Evolutionary conservation across 202 grass and related monocot genomes (phyloP).

Genomic region (Schoenoplectus tabernaemontani): DNA sequence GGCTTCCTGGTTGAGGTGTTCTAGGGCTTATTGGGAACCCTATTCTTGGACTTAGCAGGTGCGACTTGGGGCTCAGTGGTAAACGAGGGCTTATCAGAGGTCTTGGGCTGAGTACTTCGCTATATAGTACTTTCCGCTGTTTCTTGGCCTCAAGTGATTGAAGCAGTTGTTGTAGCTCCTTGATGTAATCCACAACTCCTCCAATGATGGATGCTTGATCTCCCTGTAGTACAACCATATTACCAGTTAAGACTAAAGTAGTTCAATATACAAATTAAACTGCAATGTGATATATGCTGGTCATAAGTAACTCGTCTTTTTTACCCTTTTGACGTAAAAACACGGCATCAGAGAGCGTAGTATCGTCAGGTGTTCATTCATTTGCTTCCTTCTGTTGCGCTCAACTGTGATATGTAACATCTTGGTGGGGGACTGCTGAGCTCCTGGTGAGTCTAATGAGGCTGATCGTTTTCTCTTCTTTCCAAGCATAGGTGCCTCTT

Average conservation of each 20-base stretch:
- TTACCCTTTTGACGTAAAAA: constrained; percentile 73
- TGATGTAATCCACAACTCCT: constrained; percentile 96
- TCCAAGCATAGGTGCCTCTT: constrained; percentile 16
- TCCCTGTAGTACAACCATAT: constrained; percentile 34
- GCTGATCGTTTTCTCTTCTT: constrained; percentile 32
- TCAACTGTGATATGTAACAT: constrained; percentile 64
- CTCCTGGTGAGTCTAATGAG: not conserved
- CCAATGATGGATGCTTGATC: constrained; percentile 99
- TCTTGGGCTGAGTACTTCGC: constrained; percentile 67
- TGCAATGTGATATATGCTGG: not conserved
- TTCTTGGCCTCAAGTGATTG: constrained; percentile 91
- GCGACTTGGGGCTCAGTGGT: constrained; percentile 44
- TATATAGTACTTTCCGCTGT: constrained; percentile 65
- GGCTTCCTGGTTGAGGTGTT: constrained; percentile 44
- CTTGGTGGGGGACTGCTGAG: constrained; percentile 24
- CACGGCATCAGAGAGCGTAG: constrained; percentile 68
- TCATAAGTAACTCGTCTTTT: not conserved
- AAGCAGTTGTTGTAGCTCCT: constrained; percentile 81
- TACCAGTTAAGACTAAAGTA: not conserved
- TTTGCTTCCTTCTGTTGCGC: constrained; percentile 80
- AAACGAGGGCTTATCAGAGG: constrained; percentile 37
- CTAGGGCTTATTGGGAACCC: constrained; percentile 57
- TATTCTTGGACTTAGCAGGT: constrained; percentile 50
- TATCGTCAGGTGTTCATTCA: constrained; percentile 55
- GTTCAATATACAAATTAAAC: not conserved